These are phyloP conservation scores for Botrytis tulipae DNA, from an alignment of 2,329 filamentous ascomycete species.

Conservation along the genomic window DNA sequence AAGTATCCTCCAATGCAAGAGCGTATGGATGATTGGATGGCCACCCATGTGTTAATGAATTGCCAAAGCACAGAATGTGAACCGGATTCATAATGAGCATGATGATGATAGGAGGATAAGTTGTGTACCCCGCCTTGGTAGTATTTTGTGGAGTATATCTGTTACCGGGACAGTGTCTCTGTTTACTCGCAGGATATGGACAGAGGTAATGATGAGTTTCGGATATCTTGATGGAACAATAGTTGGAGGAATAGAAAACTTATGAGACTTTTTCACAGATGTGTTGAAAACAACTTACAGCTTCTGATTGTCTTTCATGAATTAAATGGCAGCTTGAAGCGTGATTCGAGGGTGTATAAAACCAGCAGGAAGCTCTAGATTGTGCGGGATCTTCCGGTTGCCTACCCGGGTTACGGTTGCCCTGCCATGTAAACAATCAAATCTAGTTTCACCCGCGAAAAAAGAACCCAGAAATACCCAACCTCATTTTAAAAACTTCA, in stretches of 20 bases:
- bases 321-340: not conserved
- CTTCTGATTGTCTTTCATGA: no score
- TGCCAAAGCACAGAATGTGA: constrained; percentile 36
- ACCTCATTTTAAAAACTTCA: not conserved
- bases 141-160: not conserved
- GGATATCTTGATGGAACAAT: not conserved
- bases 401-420: not conserved
- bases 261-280: not conserved
- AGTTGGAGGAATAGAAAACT: no score
- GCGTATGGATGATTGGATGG: constrained; percentile 53
- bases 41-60: constrained; percentile 55
- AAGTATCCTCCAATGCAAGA: constrained; percentile 46
- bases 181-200: constrained; percentile 6
- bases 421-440: constrained; percentile 9
- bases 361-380: not conserved
- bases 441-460: constrained; percentile 1
- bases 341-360: not conserved
- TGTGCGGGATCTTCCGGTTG: not conserved
- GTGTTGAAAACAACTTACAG: no score
- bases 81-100: constrained; percentile 31
- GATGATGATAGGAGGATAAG: constrained; percentile 12
- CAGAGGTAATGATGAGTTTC: not conserved
- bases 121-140: not conserved
- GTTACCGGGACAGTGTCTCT: not conserved
- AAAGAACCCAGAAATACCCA: not conserved